Conservation (phyloP, 2,329 filamentous ascomycete genomes). For the Pseudogymnoascus sp. region DNA sequence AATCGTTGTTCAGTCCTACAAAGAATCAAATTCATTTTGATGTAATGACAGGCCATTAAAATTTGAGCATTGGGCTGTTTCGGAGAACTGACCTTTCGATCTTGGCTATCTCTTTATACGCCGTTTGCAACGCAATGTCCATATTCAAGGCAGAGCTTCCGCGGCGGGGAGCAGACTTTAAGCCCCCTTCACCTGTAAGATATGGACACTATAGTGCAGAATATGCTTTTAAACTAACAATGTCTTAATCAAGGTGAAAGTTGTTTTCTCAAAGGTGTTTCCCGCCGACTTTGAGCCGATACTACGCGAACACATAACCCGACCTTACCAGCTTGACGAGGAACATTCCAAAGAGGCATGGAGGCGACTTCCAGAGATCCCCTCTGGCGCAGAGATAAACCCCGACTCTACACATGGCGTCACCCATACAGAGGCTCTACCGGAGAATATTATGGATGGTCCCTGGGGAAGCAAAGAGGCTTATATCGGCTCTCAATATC, state of each 20-base stretch:
- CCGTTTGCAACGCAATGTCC: neutral
- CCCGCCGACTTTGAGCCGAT: neutral
- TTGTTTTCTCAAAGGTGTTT: neutral
- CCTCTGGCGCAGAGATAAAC: slow-evolving; percentile 44
- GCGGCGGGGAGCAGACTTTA: neutral
- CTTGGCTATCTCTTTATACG: neutral
- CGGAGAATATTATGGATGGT: slow-evolving; percentile 44
- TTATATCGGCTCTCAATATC: slow-evolving; percentile 68
- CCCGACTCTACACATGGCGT: slow-evolving; percentile 15
- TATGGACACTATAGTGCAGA: neutral
- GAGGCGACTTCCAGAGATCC: slow-evolving; percentile 43
- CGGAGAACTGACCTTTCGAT: neutral
- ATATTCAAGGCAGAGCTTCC: neutral
- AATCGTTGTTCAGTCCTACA: neutral
- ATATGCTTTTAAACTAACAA: neutral
- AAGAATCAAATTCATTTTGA: neutral
- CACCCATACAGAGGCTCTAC: slow-evolving; percentile 25
- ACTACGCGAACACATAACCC: slow-evolving; percentile 1
- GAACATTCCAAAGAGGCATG: slow-evolving; percentile 20
- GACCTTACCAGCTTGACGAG: neutral
- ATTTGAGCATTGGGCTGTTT: neutral
- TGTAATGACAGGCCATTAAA: neutral
- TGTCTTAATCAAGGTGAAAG: neutral
- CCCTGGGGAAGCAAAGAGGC: slow-evolving; percentile 51
- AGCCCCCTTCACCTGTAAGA: neutral